These are phyloP conservation scores for Phialophora verrucosa DNA, from an alignment of 2,329 filamentous ascomycete genomes.

Conservation along the genomic window DNA sequence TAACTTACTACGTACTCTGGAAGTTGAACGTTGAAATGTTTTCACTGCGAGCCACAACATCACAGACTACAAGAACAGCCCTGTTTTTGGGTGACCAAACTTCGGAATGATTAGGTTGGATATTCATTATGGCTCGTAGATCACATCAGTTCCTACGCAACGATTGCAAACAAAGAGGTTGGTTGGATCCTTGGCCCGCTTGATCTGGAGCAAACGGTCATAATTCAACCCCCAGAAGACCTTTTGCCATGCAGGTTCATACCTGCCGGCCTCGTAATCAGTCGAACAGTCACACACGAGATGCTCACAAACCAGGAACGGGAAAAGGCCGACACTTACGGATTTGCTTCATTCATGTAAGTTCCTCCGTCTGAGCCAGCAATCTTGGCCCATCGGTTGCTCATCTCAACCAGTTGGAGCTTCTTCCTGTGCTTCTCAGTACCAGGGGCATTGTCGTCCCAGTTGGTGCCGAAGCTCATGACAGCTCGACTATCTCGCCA, in stretches of 20 bases:
- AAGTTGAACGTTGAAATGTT: neutral
- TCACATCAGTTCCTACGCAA: slow-evolving; percentile 52
- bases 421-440: slow-evolving; percentile 39
- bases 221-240: slow-evolving; percentile 51
- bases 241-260: slow-evolving; percentile 43
- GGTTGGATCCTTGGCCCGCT: slow-evolving; percentile 54
- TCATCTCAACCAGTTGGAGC: slow-evolving; percentile 40
- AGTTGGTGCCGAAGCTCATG: slow-evolving; percentile 41
- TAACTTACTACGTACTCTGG: neutral
- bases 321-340: slow-evolving; percentile 15
- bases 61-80: neutral
- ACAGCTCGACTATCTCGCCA: slow-evolving; percentile 41
- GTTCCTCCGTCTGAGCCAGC: slow-evolving; percentile 41
- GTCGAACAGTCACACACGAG: neutral
- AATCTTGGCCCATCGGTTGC: slow-evolving; percentile 40
- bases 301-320: neutral
- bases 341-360: slow-evolving; percentile 40
- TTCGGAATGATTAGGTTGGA: neutral
- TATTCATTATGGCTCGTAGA: slow-evolving; percentile 35
- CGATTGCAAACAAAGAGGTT: slow-evolving; percentile 58
- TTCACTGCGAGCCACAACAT: neutral
- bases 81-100: neutral
- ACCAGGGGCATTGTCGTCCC: slow-evolving; percentile 41
- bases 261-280: slow-evolving; percentile 26
- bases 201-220: slow-evolving; percentile 52